Evolutionary conservation across 768 basidiomycete genomes (phyloP).

Genomic region (Cystobasidium ongulense): DNA sequence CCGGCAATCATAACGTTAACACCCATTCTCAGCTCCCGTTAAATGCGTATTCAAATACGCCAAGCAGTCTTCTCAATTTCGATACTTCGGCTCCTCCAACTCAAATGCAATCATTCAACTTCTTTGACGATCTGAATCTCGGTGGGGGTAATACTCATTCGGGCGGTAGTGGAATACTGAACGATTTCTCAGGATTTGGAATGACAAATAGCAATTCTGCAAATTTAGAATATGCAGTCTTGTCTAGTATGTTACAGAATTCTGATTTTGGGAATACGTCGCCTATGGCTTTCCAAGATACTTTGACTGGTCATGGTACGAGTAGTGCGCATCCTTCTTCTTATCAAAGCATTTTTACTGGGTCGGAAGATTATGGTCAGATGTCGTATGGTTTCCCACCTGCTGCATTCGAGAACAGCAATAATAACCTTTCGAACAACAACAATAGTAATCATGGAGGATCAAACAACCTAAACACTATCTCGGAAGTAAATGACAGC

Average conservation of each 20-base stretch:
- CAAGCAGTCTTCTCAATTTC: conserved; percentile 36
- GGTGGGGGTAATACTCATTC: conserved; percentile 61
- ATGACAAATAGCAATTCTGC: conserved; percentile 54
- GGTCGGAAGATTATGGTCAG: background rate
- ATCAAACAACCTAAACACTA: background rate
- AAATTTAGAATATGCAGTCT: conserved; percentile 88
- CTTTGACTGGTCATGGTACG: background rate
- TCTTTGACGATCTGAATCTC: conserved; percentile 50
- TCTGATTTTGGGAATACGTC: conserved; percentile 53
- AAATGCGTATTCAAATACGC: background rate
- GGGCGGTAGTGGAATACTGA: conserved; percentile 45
- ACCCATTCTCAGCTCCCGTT: background rate
- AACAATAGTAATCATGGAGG: background rate
- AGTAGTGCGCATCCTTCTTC: background rate
- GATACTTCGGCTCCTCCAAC: conserved; percentile 44
- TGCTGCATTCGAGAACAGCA: conserved; percentile 1
- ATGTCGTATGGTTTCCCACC: conserved; percentile 14
- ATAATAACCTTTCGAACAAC: background rate
- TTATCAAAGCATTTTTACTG: conserved; percentile 2
- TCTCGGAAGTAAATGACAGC: background rate
- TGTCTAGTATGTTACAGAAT: conserved; percentile 66
- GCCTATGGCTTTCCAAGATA: background rate
- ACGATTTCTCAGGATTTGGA: conserved; percentile 49
- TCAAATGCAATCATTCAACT: background rate
- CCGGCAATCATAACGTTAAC: background rate